Conservation (phyloP, 352 stramenopile genomes). For the Pilasporangium apinafurcum region DNA sequence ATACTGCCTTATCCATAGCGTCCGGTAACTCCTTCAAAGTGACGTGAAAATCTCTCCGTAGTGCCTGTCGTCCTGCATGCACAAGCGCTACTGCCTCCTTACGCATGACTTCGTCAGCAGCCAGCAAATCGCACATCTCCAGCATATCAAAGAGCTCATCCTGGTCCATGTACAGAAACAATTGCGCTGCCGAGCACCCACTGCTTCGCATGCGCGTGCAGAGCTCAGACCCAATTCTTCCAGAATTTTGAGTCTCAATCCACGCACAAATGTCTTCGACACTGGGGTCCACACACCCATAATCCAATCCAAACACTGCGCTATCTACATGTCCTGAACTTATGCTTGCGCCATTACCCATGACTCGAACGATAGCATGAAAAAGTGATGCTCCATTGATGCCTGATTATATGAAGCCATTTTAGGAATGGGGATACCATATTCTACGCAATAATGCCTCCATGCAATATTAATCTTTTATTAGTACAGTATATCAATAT, state of each 20-base stretch:
- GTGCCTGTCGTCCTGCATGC: constrained; percentile 11
- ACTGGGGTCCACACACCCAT: constrained; percentile 9
- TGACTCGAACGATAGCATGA: no score
- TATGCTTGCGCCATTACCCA: constrained; percentile 21
- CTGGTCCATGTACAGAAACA: constrained; percentile 24
- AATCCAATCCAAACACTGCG: not conserved
- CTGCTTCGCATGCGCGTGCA: constrained; percentile 7
- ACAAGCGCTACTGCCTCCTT: constrained; percentile 12
- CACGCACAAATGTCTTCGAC: constrained; percentile 21
- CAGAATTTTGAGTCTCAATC: constrained; percentile 12
- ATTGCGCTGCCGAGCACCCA: constrained; percentile 12
- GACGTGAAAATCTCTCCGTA: constrained; percentile 27
- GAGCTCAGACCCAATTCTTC: constrained; percentile 3
- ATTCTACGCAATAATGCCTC: no score
- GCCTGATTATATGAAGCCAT: no score
- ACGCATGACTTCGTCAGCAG: constrained; percentile 1
- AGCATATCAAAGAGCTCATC: constrained; percentile 10
- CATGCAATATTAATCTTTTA: no score
- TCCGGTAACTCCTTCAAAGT: constrained; percentile 79
- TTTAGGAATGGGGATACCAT: no score
- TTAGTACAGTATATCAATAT: no score
- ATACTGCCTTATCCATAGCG: constrained; percentile 81
- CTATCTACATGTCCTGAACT: not conserved
- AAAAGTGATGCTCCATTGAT: no score
- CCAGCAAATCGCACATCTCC: not conserved